A percentile compares a stretch with the other conserved stretches of the same genome.
Conservation (phyloP, 2,329 filamentous ascomycete genomes). For the Davidsoniella virescens region DNA sequence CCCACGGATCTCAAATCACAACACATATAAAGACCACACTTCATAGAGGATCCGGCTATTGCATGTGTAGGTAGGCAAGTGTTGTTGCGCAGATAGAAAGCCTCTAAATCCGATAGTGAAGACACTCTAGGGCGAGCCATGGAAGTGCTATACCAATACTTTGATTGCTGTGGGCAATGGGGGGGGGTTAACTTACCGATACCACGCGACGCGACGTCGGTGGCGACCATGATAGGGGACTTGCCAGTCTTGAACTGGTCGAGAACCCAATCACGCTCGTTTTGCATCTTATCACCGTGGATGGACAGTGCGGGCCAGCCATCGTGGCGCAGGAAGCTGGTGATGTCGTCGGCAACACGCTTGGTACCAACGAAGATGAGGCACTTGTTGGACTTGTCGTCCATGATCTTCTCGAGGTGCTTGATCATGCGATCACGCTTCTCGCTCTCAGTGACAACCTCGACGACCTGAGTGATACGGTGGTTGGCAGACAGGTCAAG, state of each 20-base stretch:
- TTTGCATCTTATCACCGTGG: constrained; percentile 98
- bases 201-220: constrained; percentile 98
- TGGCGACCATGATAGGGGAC: constrained; percentile 99
- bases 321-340: constrained; percentile 89
- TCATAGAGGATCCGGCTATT: constrained; percentile 7
- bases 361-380: constrained; percentile 90
- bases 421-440: constrained; percentile 97
- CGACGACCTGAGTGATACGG: constrained; percentile 93
- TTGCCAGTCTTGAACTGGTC: constrained; percentile 99
- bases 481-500: constrained; percentile 94
- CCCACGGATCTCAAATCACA: constrained; percentile 22
- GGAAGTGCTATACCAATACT: constrained; percentile 30
- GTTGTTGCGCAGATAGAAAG: constrained; percentile 72
- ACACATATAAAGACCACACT: constrained; percentile 64
- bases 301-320: constrained; percentile 97
- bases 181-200: constrained; percentile 79
- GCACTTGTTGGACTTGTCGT: constrained; percentile 86
- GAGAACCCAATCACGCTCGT: constrained; percentile 98
- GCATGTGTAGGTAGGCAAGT: constrained; percentile 50
- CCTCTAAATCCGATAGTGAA: constrained; percentile 87
- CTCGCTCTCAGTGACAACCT: constrained; percentile 90
- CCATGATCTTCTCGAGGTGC: constrained; percentile 95
- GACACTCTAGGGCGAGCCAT: constrained; percentile 47
- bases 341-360: constrained; percentile 94
- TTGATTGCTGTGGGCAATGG: constrained; percentile 15